Evolutionary conservation across 2,329 filamentous ascomycete species (phyloP), one percentile per base, ranked within the genome.

Genomic region (Verticillium longisporum): DNA sequence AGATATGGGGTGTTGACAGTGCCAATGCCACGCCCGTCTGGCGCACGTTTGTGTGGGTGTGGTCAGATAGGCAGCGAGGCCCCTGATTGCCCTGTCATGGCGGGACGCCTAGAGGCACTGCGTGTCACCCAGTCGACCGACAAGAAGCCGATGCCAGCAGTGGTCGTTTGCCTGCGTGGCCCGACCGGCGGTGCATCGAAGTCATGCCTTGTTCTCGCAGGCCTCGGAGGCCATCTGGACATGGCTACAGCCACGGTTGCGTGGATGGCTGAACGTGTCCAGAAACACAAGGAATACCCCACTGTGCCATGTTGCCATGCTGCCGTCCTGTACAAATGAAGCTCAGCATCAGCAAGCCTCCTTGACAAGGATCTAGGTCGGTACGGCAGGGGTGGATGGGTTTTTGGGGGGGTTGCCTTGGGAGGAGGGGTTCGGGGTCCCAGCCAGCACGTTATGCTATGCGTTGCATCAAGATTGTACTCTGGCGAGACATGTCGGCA

Each of bases 271-370:
- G 38, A 18, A 45, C n/a, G 38, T 21, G 45, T 53, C 45, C 18
- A 53, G 18, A 21, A 53, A 21, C 41, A 60, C 60, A 62, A 60
- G 62, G 58, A 60, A 37, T 61, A 64, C 62, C 64, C 66, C 63
- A 67, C 64, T 41, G 64, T 67, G 59, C 63, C 62, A 64, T 31
- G 26, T 31, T 31, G 26, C 60, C 63, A 60, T 56, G 61, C 57
- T 11, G 5, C 38, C 38, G 15, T 37, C 10, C 38, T n/a, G n/a
- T 53, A 21, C 45, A n/a, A 18, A 53, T 53, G 45, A 53, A 53
- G 45, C 45, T 53, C 45, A 21, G 34, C 45, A 26, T n/a, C 45
- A 26, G 18, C 45, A 53, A 53, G 18, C 45, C 18, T 26, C 45
- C 18, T 26, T 21, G 45, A 53, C 45, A 21, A 53, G 45, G 45